Evolutionary conservation across 495 filamentous ascomycete species (phyloP).

Genomic region (Xanthoparmelia taractica): DNA sequence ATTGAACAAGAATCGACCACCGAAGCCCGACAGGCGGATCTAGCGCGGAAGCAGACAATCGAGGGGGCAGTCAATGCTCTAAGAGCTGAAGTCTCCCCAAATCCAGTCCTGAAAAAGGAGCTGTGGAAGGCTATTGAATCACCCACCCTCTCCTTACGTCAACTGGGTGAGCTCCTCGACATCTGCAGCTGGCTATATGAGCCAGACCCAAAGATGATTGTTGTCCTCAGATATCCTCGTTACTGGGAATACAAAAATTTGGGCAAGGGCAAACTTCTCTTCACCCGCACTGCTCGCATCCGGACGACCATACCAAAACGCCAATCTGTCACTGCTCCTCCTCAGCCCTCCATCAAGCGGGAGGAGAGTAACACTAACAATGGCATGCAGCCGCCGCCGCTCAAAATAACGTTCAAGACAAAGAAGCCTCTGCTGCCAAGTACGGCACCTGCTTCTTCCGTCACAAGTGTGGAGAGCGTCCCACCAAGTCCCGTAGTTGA

Average conservation of each 20-base stretch:
- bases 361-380: conserved; percentile 17
- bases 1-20: conserved; percentile 70
- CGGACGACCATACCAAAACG: conserved; percentile 22
- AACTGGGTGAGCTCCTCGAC: conserved; percentile 69
- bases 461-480: conserved; percentile 6
- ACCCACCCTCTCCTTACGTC: conserved; percentile 52
- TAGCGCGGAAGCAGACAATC: conserved; percentile 67
- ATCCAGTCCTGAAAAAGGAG: conserved; percentile 55
- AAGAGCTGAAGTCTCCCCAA: conserved; percentile 58
- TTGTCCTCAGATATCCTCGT: conserved; percentile 60
- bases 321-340: conserved; percentile 6
- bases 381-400: conserved; percentile 11
- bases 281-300: conserved; percentile 16
- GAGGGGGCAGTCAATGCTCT: conserved; percentile 58
- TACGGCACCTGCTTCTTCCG: conserved; percentile 6
- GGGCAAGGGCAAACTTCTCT: conserved; percentile 40
- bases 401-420: conserved; percentile 20
- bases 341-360: conserved; percentile 23
- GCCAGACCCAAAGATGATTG: conserved; percentile 49
- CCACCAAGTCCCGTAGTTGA: neutral
- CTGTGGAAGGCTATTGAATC: conserved; percentile 76
- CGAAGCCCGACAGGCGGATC: conserved; percentile 57
- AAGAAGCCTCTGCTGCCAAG: conserved; percentile 9
- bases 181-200: conserved; percentile 69
- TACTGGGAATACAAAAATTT: conserved; percentile 60